Percentiles rank a stretch among this genome's conserved stretches.
Evolutionary conservation across 305 asterid species (phyloP).

Genomic region (Fraxinus angustifolia): DNA sequence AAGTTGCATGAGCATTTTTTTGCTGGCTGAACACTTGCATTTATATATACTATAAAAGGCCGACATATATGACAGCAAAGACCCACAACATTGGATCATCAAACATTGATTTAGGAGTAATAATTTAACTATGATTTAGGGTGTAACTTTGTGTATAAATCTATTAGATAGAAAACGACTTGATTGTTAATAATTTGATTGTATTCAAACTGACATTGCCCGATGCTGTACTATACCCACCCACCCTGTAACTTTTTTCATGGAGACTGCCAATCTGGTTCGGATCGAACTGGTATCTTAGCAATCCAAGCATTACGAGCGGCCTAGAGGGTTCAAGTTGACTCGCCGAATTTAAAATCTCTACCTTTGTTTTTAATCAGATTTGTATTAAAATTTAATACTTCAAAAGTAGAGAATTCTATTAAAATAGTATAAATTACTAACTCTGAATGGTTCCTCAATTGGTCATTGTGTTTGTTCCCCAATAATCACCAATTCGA

Average conservation of each 20-base stretch:
- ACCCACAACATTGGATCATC: slow-evolving; percentile 19
- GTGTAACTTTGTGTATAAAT: background rate
- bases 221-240: background rate
- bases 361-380: background rate
- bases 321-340: background rate
- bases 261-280: background rate
- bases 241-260: background rate
- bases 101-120: slow-evolving; percentile 11
- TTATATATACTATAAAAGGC: slow-evolving; percentile 25
- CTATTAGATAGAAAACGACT: background rate
- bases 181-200: background rate
- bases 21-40: slow-evolving; percentile 21
- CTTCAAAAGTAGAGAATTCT: background rate
- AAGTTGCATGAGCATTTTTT: slow-evolving; percentile 11
- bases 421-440: no score
- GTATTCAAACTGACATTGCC: background rate
- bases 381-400: background rate
- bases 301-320: background rate
- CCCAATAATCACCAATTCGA: no score
- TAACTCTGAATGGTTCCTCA: no score
- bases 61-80: slow-evolving; percentile 40
- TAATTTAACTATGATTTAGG: background rate
- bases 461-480: no score
- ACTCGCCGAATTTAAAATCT: background rate
- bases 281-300: background rate